phyloP scores from a whole-genome alignment of 768 basidiomycete species.

The Amanita jacksonii region DNA sequence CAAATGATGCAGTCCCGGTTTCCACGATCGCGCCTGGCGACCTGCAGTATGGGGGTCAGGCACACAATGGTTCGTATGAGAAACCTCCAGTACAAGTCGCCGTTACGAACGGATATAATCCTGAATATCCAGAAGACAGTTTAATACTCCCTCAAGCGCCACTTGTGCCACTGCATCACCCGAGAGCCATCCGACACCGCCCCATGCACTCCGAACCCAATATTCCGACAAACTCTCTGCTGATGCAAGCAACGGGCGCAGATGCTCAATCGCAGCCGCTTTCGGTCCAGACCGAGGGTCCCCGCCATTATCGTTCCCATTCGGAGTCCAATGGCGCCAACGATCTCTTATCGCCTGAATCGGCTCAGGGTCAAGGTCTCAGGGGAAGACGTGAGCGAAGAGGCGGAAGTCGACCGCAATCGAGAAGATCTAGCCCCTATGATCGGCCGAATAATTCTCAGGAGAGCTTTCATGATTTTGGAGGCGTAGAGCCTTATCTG shows the following conservation, averaged over 20 bases:
- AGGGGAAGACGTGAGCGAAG: constrained; percentile 1
- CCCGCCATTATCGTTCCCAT: not conserved
- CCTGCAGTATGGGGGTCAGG: not conserved
- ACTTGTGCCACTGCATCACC: not conserved
- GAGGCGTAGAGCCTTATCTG: not conserved
- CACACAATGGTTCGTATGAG: constrained; percentile 5
- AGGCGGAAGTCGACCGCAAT: constrained; percentile 2
- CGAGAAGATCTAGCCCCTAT: constrained; percentile 6
- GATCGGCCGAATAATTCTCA: not conserved
- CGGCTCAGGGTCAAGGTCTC: not conserved
- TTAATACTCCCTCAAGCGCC: not conserved
- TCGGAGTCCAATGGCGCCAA: not conserved
- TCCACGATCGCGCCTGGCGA: constrained; percentile 1
- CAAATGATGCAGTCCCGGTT: not conserved
- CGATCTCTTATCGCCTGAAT: constrained; percentile 5
- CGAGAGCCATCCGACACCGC: constrained; percentile 1
- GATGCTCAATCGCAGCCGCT: not conserved
- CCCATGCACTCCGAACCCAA: constrained; percentile 3
- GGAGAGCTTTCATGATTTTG: constrained; percentile 1
- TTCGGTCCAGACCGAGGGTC: not conserved
- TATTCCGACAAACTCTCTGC: not conserved
- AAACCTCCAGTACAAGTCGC: not conserved
- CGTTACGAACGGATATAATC: not conserved
- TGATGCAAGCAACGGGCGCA: not conserved
- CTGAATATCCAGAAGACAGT: constrained; percentile 1